Evolutionary conservation across 2,329 filamentous ascomycete species (phyloP), one percentile per base, ranked within the genome.

Genomic region (Ceratocystis diversiconidia): DNA sequence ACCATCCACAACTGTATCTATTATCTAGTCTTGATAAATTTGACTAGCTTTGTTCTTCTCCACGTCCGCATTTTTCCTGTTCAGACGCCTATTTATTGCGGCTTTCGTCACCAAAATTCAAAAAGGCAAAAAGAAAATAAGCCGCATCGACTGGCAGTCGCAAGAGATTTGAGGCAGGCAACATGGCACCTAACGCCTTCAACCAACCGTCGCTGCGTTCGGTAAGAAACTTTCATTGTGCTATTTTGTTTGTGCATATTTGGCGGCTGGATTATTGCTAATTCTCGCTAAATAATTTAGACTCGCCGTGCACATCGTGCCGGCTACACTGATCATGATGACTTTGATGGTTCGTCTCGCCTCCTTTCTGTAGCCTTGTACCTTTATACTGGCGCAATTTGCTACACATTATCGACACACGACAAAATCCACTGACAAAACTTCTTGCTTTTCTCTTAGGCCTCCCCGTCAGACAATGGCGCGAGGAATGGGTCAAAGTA

Each of bases 391-490:
- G 19, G 48, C 48, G 48, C 22, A 52, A 15, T 12, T 15, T 10
- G 48, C 48, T 25, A 15, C 22, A 12, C 3, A 19, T 22, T 19
- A 10, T 25, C 7, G 46, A n/a, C 46, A 19, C 5, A 5, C 48
- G n/a, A 50, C 48, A 10, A 8, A 4, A 15, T 28, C 22, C 30
- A 25, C 50, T 15, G 55, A 22, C 62, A 19, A 41, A 41, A 1
- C 61, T 43, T 8, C 25, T 17, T 28, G 8, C 36, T 57, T 17
- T 52, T 19, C 60, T 22, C 46, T 64, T 57, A 80, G 90, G 91
- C 67, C 81, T 96, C 10, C 92, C 92, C 17, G 88, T 96, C 66
- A 87, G 91, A 72, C 90, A 95, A 82, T 97, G 91, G 88, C 85
- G 89, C 65, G 85, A 88, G 69, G 85, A 88, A 67, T 79, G 79